Evolutionary conservation across 257 asterid genomes (phyloP), one percentile per base, ranked within the genome.

Genomic region (Primulina tabacum): DNA sequence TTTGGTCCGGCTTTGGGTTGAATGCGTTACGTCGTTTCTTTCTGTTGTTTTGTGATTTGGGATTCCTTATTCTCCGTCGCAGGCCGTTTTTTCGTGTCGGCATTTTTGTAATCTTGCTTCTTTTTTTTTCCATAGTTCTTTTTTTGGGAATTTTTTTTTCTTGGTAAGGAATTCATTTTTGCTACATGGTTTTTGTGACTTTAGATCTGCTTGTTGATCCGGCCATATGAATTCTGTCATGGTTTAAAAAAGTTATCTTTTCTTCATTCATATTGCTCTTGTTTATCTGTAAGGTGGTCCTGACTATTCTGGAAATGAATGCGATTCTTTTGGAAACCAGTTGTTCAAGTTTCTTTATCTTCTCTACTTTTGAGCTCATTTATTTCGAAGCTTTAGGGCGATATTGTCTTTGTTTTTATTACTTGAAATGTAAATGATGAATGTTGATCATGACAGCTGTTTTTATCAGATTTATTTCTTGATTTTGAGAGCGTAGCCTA

Each of bases 201-300:
- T 40, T 65, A 65, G 59, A 65, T 40, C 69, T 40, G 37, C 69
- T 38, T 21, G 34, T 14, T 43, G 57, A 21, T 32, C 9, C 32
- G 12, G 30, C 28, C 4, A 57, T 32, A 5, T 37, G 28, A 47
- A 40, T 21, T 40, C 5, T 52, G 17, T 0, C 24, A 38, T 62
- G 37, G 20, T 8, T 6, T 10, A 5, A 37, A 37, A 28, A 62
- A 18, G 29, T 24, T 12, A 0, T 65, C 1, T 21, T 12, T 40
- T 6, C 30, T 40, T 28, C 32, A n/a, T 30, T 64, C 53, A 33
- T 24, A 50, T 50, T 50, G 0, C 57, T 50, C 57, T 16, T 16
- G 55, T 50, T 50, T 17, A 50, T 50, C 21, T 16, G 17, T 50
- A 50, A 17, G 16, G 57, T 50, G 57, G 21, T 16, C 20, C 21